These are phyloP conservation scores for Musa troglodytarum DNA, from an alignment of 176 grass and related monocot species.

Conservation along the genomic window DNA sequence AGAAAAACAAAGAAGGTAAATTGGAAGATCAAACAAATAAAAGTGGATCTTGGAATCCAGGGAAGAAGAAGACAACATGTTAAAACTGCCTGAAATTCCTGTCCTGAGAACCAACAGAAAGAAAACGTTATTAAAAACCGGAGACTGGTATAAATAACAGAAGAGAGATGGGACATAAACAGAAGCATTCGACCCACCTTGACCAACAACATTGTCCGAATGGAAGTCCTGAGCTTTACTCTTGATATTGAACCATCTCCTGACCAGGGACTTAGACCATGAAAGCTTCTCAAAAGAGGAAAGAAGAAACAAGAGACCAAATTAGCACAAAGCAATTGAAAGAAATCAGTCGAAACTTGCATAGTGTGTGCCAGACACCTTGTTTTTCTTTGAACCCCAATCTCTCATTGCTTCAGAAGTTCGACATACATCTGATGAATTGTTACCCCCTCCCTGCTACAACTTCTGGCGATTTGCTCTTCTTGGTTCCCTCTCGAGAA, in stretches of 20 bases:
- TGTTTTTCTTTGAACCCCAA: constrained; percentile 61
- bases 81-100: background rate
- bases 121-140: background rate
- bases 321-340: background rate
- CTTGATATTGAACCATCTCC: constrained; percentile 92
- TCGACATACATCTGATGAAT: background rate
- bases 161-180: background rate
- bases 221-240: constrained; percentile 68
- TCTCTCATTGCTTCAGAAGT: constrained; percentile 60
- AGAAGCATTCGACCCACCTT: constrained; percentile 20
- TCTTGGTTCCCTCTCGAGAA: too few species aligned
- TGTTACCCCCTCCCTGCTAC: background rate
- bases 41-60: background rate
- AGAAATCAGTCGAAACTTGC: too few species aligned
- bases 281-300: constrained; percentile 45
- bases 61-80: background rate
- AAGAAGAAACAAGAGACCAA: constrained; percentile 15
- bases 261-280: constrained; percentile 82
- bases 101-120: background rate
- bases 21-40: too few species aligned
- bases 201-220: constrained; percentile 38
- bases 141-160: background rate
- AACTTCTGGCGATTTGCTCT: background rate
- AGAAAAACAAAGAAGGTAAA: too few species aligned
- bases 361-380: constrained; percentile 32